Conservation (phyloP, 352 stramenopile genomes). For the Pythium phragmitis region DNA sequence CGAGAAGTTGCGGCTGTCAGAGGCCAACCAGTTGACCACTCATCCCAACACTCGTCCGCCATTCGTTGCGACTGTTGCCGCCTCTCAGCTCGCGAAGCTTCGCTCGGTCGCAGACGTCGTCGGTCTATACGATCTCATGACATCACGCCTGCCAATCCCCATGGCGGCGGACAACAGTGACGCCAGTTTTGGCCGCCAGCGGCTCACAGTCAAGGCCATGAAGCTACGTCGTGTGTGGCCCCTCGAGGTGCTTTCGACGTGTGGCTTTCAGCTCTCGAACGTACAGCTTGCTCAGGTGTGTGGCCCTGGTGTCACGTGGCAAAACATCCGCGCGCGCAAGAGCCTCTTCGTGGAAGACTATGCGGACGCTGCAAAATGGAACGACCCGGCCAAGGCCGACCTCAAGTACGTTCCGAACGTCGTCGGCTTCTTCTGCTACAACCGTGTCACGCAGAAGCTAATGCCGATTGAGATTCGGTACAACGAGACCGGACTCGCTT, state of each 20-base stretch:
- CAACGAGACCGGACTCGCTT: constrained; percentile 13
- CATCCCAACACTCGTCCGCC: background rate
- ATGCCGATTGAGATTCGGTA: constrained; percentile 17
- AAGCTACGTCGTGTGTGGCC: background rate
- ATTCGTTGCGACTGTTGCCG: background rate
- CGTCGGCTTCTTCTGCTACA: constrained; percentile 20
- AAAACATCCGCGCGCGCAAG: no score
- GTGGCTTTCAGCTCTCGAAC: background rate
- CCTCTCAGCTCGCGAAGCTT: background rate
- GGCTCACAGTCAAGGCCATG: constrained; percentile 29
- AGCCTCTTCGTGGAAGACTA: constrained; percentile 17
- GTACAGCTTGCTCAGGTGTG: background rate
- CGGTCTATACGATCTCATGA: background rate
- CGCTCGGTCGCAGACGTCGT: background rate
- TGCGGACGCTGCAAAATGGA: constrained; percentile 6
- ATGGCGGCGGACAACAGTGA: constrained; percentile 36
- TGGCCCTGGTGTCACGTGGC: background rate
- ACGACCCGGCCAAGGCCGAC: constrained; percentile 6
- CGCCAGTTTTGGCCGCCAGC: constrained; percentile 36
- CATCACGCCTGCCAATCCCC: background rate
- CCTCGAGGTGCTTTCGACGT: background rate
- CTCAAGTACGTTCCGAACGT: constrained; percentile 20
- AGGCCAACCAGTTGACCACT: background rate
- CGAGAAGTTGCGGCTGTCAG: background rate
- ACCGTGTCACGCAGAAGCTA: background rate